phyloP scores from a whole-genome alignment of 495 filamentous ascomycete genomes.

The Hypoxylon cercidicola region DNA sequence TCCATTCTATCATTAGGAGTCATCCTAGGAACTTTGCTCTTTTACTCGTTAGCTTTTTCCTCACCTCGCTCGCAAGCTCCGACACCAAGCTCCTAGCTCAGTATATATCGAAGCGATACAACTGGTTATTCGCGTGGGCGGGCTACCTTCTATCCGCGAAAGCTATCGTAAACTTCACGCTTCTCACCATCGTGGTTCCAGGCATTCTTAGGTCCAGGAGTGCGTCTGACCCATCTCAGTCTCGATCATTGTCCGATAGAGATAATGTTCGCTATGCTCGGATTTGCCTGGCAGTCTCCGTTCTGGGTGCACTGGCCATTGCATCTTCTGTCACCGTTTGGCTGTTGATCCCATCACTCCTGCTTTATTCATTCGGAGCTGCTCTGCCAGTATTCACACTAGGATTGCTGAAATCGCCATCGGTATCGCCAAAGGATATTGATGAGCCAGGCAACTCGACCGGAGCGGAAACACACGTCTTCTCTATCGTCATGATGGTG shows the following conservation, averaged over 20 bases:
- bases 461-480: conserved; percentile 49
- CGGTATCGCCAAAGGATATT: conserved; percentile 36
- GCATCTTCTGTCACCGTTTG: conserved; percentile 44
- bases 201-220: conserved; percentile 38
- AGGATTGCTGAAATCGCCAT: conserved; percentile 51
- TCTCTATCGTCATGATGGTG: conserved; percentile 60
- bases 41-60: conserved; percentile 52
- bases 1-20: conserved; percentile 41
- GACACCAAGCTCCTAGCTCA: conserved; percentile 59
- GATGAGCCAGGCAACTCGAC: conserved; percentile 18
- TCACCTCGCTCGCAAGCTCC: conserved; percentile 57
- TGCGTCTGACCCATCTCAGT: conserved; percentile 16
- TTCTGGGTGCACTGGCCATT: conserved; percentile 54
- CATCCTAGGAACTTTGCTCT: conserved; percentile 49
- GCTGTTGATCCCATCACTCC: conserved; percentile 50
- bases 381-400: conserved; percentile 58
- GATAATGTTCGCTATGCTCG: conserved; percentile 47
- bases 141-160: conserved; percentile 58
- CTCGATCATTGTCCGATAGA: conserved; percentile 40
- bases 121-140: conserved; percentile 52
- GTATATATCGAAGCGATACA: conserved; percentile 56
- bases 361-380: conserved; percentile 56
- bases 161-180: conserved; percentile 55
- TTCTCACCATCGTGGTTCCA: conserved; percentile 53
- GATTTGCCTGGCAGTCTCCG: conserved; percentile 51